These are phyloP conservation scores for Wallacemonas collosoma DNA, from an alignment of 208 protist genomes.

Conservation along the genomic window DNA sequence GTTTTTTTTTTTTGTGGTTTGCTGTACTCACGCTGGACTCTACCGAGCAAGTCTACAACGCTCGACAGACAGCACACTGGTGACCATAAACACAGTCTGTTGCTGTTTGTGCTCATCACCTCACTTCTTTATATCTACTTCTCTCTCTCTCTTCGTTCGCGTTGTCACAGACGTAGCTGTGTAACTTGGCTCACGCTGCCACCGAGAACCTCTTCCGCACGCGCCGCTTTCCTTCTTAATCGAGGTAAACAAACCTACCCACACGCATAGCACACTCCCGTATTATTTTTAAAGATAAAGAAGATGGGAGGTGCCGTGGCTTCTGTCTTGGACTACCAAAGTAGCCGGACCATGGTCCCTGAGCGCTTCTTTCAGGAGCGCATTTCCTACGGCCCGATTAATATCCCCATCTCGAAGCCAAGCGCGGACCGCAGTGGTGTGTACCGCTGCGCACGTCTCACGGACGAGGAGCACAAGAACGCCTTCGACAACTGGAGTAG, in stretches of 20 bases:
- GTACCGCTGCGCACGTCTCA: constrained; percentile 48
- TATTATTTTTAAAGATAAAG: background rate
- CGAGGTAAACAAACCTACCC: background rate
- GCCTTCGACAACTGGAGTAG: constrained; percentile 11
- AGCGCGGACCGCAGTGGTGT: constrained; percentile 47
- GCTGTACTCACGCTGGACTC: background rate
- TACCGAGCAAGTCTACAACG: too few relatives aligned
- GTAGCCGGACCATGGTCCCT: constrained; percentile 29
- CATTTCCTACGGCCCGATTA: constrained; percentile 41
- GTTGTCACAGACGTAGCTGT: too few relatives aligned
- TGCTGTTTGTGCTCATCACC: too few relatives aligned
- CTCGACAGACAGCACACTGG: too few relatives aligned
- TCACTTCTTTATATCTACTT: too few relatives aligned
- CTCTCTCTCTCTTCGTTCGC: too few relatives aligned
- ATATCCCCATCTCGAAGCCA: constrained; percentile 37
- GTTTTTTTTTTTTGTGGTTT: constrained; percentile 31
- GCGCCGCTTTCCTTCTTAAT: too few relatives aligned
- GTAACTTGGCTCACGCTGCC: too few relatives aligned
- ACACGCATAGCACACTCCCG: constrained; percentile 10
- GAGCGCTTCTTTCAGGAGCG: constrained; percentile 27
- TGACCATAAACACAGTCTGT: too few relatives aligned
- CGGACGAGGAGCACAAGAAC: constrained; percentile 47
- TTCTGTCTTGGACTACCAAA: constrained; percentile 45
- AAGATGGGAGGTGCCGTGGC: constrained; percentile 60
- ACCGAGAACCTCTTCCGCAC: too few relatives aligned